Evolutionary conservation across 164 flowering plant genomes (phyloP).

Genomic region (Chimonanthus salicifolius): DNA sequence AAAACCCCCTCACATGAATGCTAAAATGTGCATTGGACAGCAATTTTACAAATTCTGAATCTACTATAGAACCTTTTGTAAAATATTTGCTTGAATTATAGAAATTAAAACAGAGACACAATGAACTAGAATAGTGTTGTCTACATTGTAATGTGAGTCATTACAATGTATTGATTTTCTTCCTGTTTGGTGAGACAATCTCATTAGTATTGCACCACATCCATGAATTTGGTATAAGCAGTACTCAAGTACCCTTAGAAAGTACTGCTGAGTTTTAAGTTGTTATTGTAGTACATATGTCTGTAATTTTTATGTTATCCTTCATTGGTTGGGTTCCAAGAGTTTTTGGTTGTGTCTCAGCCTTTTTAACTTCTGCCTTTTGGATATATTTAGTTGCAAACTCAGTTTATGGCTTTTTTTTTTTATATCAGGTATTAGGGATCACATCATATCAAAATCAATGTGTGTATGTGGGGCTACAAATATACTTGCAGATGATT

Average conservation of each 20-base stretch:
- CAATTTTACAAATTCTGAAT: not conserved
- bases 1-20: too few species aligned
- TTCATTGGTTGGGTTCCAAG: not conserved
- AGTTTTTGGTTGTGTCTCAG: not conserved
- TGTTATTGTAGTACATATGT: not conserved
- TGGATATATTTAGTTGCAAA: not conserved
- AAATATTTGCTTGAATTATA: not conserved
- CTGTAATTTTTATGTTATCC: not conserved
- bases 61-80: not conserved
- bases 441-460: slow-evolving; percentile 67
- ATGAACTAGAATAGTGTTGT: not conserved
- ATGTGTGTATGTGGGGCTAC: slow-evolving; percentile 83
- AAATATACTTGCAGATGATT: slow-evolving; percentile 88
- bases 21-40: too few species aligned
- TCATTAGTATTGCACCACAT: not conserved
- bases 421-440: slow-evolving; percentile 69
- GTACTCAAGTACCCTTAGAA: not conserved
- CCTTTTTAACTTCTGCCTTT: not conserved
- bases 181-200: not conserved
- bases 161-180: not conserved
- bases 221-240: too few species aligned
- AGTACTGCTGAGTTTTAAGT: too few species aligned
- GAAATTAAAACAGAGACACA: not conserved
- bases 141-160: not conserved
- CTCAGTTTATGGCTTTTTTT: not conserved